Evolutionary conservation across 2,329 filamentous ascomycete genomes (phyloP), one percentile per base, ranked within the genome.

Genomic region (Diplodia scrobiculata): DNA sequence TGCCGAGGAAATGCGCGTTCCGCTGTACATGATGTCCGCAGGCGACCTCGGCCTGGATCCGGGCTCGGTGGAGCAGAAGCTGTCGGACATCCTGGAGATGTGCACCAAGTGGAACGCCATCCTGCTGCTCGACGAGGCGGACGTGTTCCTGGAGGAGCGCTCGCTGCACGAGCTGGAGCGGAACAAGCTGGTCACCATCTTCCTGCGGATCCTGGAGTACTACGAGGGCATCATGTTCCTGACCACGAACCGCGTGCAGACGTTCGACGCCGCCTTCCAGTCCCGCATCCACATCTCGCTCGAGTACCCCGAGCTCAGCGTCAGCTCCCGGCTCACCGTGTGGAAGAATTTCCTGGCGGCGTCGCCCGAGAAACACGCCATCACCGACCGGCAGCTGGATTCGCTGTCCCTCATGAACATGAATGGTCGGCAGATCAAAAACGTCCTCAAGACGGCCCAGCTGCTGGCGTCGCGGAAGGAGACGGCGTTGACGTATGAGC

Each of bases 121-220:
- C 4, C 73, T 85, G 0, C 78, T 86, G 2, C 78, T 84, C 3
- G 83, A 84, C 71, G 82, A 83, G 66, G 83, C 81, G 50, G 80
- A 83, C 32, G 69, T 73, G 2, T 73, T 74, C 29, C 70, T 73
- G 53, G 71, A 73, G 54, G 71, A 70, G 51, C 54, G 70, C 4
- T 66, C 38, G 0, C 62, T 68, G 7, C 53, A 52, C 13, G 72
- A 65, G 50, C 65, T 72, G 2, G 54, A 68, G 38, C 65, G 71
- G 3, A 73, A 73, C 47, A 70, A 72, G 21, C 73, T 73, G 70
- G 70, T 73, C 45, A 68, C 68, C 38, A 73, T 75, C 65, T 72
- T 72, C 68, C 72, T 82, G n/a, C 73, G 79, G 25, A 71, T 74
- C 3, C 70, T 82, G 48, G 76, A 79, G 32, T 80, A 80, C 66